A percentile compares a stretch with the other conserved stretches of the same genome.
Conservation (phyloP, 2,329 filamentous ascomycete genomes). For the Beauveria varroae region DNA sequence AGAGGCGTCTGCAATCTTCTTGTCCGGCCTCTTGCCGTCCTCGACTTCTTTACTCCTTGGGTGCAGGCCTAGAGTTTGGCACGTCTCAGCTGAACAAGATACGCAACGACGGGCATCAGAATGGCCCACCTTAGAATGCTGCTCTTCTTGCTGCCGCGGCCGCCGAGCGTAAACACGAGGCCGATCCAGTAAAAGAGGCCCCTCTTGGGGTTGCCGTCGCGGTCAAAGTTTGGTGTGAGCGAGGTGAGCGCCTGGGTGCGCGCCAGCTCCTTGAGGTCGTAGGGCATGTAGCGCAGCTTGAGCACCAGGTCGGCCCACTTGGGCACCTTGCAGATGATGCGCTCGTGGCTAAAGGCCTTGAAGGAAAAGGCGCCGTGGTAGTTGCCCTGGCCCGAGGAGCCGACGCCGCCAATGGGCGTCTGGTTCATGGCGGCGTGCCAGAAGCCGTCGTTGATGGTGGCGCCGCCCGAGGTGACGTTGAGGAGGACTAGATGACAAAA, state of each 20-base stretch:
- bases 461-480: slow-evolving; percentile 60
- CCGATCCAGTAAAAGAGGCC: slow-evolving; percentile 48
- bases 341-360: slow-evolving; percentile 58
- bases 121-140: slow-evolving; percentile 43
- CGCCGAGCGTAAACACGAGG: slow-evolving; percentile 45
- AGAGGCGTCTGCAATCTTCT: background rate
- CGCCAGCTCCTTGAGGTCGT: slow-evolving; percentile 38
- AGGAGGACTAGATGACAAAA: slow-evolving; percentile 42
- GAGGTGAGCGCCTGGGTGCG: slow-evolving; percentile 35
- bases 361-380: slow-evolving; percentile 74
- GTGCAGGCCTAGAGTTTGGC: slow-evolving; percentile 24
- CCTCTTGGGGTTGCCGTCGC: slow-evolving; percentile 44
- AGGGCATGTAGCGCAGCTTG: slow-evolving; percentile 61
- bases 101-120: slow-evolving; percentile 32
- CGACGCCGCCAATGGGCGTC: slow-evolving; percentile 76
- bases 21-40: too few species aligned
- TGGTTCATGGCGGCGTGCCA: slow-evolving; percentile 65
- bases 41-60: slow-evolving; percentile 12
- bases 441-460: slow-evolving; percentile 57
- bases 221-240: slow-evolving; percentile 53
- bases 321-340: slow-evolving; percentile 53
- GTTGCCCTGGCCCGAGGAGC: slow-evolving; percentile 65
- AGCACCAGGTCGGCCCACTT: slow-evolving; percentile 61
- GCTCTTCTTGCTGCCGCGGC: slow-evolving; percentile 38
- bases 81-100: slow-evolving; percentile 26